Evolutionary conservation across 192 early-diverging fungal species (phyloP).

Genomic region (Coemansia sp.): DNA sequence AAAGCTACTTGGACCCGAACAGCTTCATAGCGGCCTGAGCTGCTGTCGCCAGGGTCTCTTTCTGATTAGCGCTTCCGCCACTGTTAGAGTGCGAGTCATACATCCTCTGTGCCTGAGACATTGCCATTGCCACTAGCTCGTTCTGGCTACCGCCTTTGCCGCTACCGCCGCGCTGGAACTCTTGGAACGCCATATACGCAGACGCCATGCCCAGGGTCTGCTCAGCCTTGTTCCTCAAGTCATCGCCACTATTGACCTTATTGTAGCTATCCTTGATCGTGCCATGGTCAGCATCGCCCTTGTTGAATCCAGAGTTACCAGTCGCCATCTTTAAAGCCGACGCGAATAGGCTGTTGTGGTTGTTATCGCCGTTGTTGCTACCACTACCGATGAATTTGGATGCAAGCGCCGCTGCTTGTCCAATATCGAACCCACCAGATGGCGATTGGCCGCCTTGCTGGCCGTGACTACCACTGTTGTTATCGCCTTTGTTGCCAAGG

Average conservation of each 20-base stretch:
- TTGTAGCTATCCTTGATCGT: constrained; percentile 36
- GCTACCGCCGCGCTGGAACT: constrained; percentile 19
- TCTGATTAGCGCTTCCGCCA: constrained; percentile 38
- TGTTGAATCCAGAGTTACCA: constrained; percentile 33
- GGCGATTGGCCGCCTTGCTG: not conserved
- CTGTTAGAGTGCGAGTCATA: constrained; percentile 35
- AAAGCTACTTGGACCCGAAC: constrained; percentile 15
- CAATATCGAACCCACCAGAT: constrained; percentile 33
- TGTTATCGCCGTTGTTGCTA: not conserved
- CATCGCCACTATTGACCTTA: constrained; percentile 8
- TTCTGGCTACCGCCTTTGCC: constrained; percentile 29
- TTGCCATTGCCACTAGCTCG: constrained; percentile 43
- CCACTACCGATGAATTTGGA: constrained; percentile 29
- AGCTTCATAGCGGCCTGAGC: constrained; percentile 50
- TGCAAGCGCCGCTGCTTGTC: constrained; percentile 16
- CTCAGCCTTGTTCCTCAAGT: constrained; percentile 33
- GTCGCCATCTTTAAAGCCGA: constrained; percentile 37
- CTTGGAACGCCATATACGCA: constrained; percentile 45
- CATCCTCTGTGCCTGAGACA: constrained; percentile 44
- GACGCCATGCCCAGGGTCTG: constrained; percentile 44
- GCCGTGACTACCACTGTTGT: not conserved
- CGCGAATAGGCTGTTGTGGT: constrained; percentile 23
- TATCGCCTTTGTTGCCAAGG: constrained; percentile 17
- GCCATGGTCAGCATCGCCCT: constrained; percentile 29
- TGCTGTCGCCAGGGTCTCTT: constrained; percentile 49